phyloP scores from a whole-genome alignment of 108 stramenopile genomes.

The Chaetoceros tenuissimus region DNA sequence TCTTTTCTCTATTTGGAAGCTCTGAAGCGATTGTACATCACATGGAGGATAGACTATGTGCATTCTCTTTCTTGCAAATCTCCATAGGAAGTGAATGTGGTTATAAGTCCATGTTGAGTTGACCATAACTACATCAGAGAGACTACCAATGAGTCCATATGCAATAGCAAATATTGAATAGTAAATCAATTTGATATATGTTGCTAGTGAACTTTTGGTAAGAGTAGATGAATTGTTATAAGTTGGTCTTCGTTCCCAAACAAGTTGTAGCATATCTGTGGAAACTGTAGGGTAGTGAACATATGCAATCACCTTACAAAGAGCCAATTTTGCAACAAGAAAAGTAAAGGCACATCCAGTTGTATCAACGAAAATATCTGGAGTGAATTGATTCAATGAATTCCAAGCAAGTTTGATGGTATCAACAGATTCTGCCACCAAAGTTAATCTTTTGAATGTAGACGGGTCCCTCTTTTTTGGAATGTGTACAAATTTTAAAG shows the following conservation, averaged over 20 bases:
- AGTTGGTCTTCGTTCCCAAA: constrained; percentile 71
- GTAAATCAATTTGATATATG: constrained; percentile 79
- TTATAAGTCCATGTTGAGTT: constrained; percentile 94
- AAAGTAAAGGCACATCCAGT: constrained; percentile 95
- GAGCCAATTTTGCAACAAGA: constrained; percentile 58
- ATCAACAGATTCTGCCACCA: constrained; percentile 83
- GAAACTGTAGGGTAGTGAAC: constrained; percentile 98
- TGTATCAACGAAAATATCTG: constrained; percentile 91
- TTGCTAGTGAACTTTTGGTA: constrained; percentile 33
- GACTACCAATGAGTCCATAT: constrained; percentile 75
- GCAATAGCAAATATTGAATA: constrained; percentile 76
- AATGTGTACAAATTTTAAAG: constrained; percentile 53
- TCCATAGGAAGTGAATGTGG: constrained; percentile 80
- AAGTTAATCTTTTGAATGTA: constrained; percentile 47
- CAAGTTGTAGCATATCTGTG: constrained; percentile 90
- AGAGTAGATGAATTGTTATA: constrained; percentile 73
- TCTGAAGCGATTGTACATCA: constrained; percentile 46
- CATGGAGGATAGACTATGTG: constrained; percentile 87
- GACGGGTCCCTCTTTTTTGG: constrained; percentile 13
- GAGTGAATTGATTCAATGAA: constrained; percentile 40
- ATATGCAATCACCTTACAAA: constrained; percentile 75
- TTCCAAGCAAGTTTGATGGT: constrained; percentile 68
- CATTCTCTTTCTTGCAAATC: constrained; percentile 24
- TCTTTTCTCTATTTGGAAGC: constrained; percentile 15
- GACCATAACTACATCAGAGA: constrained; percentile 81